Percentiles rank a stretch among this genome's conserved stretches.
phyloP scores from a whole-genome alignment of 768 basidiomycete species.

The Mycena galopus region DNA sequence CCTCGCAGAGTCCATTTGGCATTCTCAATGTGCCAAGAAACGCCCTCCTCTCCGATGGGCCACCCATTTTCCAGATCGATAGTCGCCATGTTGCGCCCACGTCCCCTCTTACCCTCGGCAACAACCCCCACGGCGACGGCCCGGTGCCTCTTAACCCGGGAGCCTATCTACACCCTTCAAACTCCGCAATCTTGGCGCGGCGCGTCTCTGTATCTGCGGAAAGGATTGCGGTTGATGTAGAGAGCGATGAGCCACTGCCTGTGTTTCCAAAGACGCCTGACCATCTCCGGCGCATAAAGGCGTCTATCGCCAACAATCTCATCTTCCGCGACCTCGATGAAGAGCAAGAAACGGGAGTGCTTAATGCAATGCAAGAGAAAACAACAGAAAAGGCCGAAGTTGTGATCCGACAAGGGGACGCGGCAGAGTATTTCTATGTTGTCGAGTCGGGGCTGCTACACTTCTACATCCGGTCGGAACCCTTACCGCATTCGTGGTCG shows the following conservation, averaged over 20 bases:
- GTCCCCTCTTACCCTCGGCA: conserved; percentile 69
- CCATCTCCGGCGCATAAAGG: conserved; percentile 89
- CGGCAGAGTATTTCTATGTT: conserved; percentile 97
- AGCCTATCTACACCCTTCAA: conserved; percentile 80
- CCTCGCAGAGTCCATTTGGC: conserved; percentile 80
- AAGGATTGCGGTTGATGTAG: conserved; percentile 86
- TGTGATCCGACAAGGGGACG: conserved; percentile 97
- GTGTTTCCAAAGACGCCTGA: conserved; percentile 83
- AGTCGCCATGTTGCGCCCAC: conserved; percentile 72
- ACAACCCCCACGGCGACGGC: conserved; percentile 52
- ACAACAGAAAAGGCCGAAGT: conserved; percentile 79
- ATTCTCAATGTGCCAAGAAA: conserved; percentile 87
- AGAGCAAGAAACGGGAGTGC: conserved; percentile 92
- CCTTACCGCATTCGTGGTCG: conserved; percentile 71
- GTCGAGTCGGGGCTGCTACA: conserved; percentile 91
- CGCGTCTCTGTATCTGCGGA: conserved; percentile 97
- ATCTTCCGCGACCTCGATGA: conserved; percentile 97
- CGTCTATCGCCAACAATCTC: conserved; percentile 90
- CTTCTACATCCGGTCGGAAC: conserved; percentile 83
- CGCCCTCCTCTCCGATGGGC: conserved; percentile 70
- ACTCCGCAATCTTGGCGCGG: conserved; percentile 86
- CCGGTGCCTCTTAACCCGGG: conserved; percentile 64
- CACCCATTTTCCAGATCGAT: conserved; percentile 72
- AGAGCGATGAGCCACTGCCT: conserved; percentile 75
- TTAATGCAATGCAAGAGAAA: conserved; percentile 96